These are phyloP conservation scores for Colletotrichum neosansevieriae DNA, from an alignment of 2,329 filamentous ascomycete genomes.

Conservation along the genomic window DNA sequence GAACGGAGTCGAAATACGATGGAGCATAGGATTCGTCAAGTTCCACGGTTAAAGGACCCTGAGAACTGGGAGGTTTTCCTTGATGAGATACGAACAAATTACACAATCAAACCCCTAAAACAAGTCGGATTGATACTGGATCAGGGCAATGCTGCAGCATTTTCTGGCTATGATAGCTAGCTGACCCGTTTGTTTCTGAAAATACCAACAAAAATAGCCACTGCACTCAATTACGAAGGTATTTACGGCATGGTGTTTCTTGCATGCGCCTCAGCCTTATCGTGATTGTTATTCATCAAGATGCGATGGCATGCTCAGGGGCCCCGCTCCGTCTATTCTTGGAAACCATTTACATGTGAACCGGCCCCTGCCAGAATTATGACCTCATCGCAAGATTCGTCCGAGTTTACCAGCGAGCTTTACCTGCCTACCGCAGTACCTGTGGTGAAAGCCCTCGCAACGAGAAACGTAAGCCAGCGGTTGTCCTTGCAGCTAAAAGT, in stretches of 20 bases:
- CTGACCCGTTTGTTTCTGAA: slow-evolving; percentile 14
- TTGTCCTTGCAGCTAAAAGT: slow-evolving; percentile 10
- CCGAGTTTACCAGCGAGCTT: neutral
- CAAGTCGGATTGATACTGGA: neutral
- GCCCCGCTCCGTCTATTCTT: slow-evolving; percentile 25
- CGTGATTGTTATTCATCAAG: neutral
- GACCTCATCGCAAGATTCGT: neutral
- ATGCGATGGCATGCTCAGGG: slow-evolving; percentile 12
- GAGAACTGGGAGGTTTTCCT: slow-evolving; percentile 1
- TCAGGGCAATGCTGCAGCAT: neutral
- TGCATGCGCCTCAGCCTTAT: slow-evolving; percentile 24
- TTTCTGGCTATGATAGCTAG: neutral
- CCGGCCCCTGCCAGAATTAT: neutral
- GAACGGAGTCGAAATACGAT: slow-evolving; percentile 12
- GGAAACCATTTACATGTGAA: slow-evolving; percentile 18
- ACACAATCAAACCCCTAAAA: neutral
- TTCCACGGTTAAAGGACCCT: slow-evolving; percentile 1
- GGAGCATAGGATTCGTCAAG: neutral
- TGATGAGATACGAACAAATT: slow-evolving; percentile 25
- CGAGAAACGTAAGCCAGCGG: no score
- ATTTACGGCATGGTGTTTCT: neutral
- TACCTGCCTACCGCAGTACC: no score
- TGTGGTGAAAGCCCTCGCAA: no score
- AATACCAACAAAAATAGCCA: slow-evolving; percentile 8
- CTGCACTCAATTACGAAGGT: slow-evolving; percentile 2